Conservation (phyloP, 2,329 filamentous ascomycete genomes). For the Xylariaceae sp. region DNA sequence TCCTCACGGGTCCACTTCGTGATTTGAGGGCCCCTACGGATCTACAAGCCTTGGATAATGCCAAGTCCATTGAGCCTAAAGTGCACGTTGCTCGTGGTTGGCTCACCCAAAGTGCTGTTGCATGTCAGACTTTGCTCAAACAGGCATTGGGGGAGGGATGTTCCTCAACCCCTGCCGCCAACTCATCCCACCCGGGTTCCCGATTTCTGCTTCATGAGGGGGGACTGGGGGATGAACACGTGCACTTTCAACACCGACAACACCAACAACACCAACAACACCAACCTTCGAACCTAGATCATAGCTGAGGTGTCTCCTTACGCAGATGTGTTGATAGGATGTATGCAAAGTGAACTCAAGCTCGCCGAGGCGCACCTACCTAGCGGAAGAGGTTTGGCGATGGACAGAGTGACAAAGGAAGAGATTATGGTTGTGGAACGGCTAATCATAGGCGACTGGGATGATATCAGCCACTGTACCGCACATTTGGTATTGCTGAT, state of each 20-base stretch:
- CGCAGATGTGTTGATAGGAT: background rate
- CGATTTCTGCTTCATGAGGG: background rate
- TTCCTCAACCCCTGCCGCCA: background rate
- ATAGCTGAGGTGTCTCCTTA: background rate
- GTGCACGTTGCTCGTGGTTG: conserved; percentile 15
- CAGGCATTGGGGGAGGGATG: background rate
- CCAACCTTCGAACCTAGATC: background rate
- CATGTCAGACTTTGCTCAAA: conserved; percentile 2
- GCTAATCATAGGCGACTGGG: too few species aligned
- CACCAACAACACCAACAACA: background rate
- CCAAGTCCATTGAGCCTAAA: conserved; percentile 30
- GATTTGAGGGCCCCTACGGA: too few species aligned
- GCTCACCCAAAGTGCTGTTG: conserved; percentile 8
- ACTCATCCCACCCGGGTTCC: background rate
- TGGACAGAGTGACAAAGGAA: too few species aligned
- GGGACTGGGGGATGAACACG: background rate
- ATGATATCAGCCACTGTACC: too few species aligned
- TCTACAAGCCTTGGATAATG: too few species aligned
- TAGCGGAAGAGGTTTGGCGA: too few species aligned
- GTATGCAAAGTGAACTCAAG: background rate
- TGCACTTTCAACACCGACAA: background rate
- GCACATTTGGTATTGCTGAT: too few species aligned
- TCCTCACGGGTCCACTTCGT: too few species aligned
- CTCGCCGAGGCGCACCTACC: too few species aligned
- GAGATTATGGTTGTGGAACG: too few species aligned